Evolutionary conservation across 2,329 filamentous ascomycete species (phyloP).

Genomic region (Ascocoryne sarcoides): DNA sequence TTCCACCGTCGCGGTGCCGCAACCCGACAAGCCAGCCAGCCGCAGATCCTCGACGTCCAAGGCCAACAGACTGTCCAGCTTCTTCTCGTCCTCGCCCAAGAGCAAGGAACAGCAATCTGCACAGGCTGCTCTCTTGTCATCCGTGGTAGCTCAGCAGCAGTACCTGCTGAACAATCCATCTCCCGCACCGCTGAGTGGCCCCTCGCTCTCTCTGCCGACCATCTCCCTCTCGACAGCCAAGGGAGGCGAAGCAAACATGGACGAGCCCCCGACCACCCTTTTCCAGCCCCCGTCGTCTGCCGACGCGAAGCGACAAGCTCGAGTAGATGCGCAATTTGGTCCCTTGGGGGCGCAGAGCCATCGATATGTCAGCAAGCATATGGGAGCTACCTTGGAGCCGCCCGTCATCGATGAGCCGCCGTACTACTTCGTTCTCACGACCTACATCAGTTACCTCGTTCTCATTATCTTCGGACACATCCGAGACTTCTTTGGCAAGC

Average conservation of each 20-base stretch:
- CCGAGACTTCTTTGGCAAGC: constrained; percentile 95
- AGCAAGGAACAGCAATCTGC: constrained; percentile 57
- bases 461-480: constrained; percentile 93
- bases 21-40: constrained; percentile 23
- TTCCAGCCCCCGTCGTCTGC: constrained; percentile 83
- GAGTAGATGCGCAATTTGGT: constrained; percentile 83
- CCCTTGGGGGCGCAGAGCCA: constrained; percentile 74
- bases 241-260: constrained; percentile 63
- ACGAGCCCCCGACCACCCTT: constrained; percentile 67
- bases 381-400: constrained; percentile 68
- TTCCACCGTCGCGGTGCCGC: constrained; percentile 23
- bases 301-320: constrained; percentile 67
- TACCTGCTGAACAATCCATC: constrained; percentile 41
- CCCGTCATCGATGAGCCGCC: constrained; percentile 92
- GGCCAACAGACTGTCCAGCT: constrained; percentile 67
- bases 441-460: constrained; percentile 95
- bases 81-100: constrained; percentile 77
- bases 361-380: constrained; percentile 81
- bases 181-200: constrained; percentile 53
- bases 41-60: constrained; percentile 56
- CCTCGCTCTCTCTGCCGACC: constrained; percentile 72
- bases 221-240: constrained; percentile 87
- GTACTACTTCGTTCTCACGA: constrained; percentile 94
- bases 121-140: constrained; percentile 58
- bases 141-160: constrained; percentile 52